Base-by-base conservation (phyloP, 2,329 filamentous ascomycete genomes). In the Ophiostoma perfectum region DNA sequence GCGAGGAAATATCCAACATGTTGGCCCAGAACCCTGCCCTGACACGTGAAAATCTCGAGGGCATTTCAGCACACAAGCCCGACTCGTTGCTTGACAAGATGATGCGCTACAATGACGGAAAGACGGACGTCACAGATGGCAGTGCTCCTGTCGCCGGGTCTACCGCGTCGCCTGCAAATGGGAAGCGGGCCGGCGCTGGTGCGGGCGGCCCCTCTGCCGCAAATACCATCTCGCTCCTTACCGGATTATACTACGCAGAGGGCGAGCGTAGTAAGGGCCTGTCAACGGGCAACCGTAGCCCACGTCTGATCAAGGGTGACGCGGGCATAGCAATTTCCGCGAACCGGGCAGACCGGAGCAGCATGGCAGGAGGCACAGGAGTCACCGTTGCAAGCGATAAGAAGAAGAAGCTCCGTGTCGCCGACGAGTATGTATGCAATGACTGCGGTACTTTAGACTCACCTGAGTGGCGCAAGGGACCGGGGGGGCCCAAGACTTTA, bases 391-490 rank as follows among this genome's bases (percentile, higher is more conserved):
- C 42, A 2, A 38, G 63, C 18, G 90, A 92, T 70, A 93, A 96
- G 78, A 96, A 96, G 82, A 91, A 90, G 81, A 96, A 96, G 77
- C 81, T 92, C 64, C 97, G 97, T 77, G 83, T 87, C 38, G 84
- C 85, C 1, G 88, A 97, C 75, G 93, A 97, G 81, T 97, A 97
- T 76, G 92, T 97, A 49, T 98, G 94, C 78, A 94, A 92, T 1
- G 94, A 97, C 77, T 98, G 94, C 79, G 93, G 94, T 45, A 97
- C 92, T 0, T 83, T 96, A 55, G 93, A 97, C 75, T 96, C 92
- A 16, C 94, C 94, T 0, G 94, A 98, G 81, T 98, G 94, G 94
- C 85, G 94, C 71, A 97, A 97, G 78, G 94, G 94, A 0, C 94
- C 94, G 0, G 92, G 87, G 71, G 94, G 94, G 2, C 93, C 93